Evolutionary conservation across 441 rosid genomes (phyloP), one percentile per base, ranked within the genome.

Genomic region (Oxalis stricta): DNA sequence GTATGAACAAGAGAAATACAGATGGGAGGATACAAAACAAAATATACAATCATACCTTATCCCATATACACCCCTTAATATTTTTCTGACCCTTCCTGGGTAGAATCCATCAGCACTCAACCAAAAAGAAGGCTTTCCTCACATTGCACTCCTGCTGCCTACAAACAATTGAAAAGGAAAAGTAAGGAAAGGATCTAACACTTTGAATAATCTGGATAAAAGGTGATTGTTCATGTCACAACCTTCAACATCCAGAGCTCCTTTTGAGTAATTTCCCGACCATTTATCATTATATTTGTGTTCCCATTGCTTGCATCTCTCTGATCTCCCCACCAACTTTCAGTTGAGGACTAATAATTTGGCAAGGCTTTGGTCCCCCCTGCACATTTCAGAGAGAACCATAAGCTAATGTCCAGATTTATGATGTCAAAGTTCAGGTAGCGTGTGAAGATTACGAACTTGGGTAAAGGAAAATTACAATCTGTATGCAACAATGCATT

Each of bases 171-270:
- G n/a, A n/a, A n/a, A n/a, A n/a, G n/a, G n/a, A 60, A 40, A 32
- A 37, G 31, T 48, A 11, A 16, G 38, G 18, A 11, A 50, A 15
- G n/a, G 26, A 44, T 28, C 35, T 42, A 46, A 3, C 14, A 19
- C 10, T 3, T 41, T 41, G 6, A 3, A 26, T 44, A 46, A 29
- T 24, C 34, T 24, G 31, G 42, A 33, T 39, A 10, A 13, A 52
- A 58, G 15, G 9, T 23, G 33, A 37, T 26, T 22, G 14, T 11
- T 26, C 19, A 37, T 15, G 30, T 39, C 16, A 53, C 24, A 44
- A 79, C 84, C 84, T 69, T 35, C 49, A 79, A 77, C 75, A 79
- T 55, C 58, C 2, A 28, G 47, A 55, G 67, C 55, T 79, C 89
- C 2, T 12, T 18, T 60, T 30, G 59, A 13, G 79, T 80, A 52